Conservation (phyloP, 192 early-diverging fungal species). For the Backusella morwellensis region DNA sequence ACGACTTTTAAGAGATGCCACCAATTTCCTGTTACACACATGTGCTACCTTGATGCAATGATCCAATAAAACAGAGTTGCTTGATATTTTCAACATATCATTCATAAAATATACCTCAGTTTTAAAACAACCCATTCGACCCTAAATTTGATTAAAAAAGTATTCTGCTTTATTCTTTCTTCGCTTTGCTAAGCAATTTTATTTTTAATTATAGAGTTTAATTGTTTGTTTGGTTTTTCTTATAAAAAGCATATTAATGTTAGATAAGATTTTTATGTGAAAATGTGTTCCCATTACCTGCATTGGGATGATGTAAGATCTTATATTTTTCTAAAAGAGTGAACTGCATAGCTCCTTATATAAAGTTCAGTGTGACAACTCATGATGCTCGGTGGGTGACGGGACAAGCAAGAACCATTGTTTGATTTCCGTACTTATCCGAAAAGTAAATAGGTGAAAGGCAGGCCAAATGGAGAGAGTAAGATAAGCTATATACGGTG, state of each 20-base stretch:
- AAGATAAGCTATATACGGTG: constrained; percentile 8
- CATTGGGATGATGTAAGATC: constrained; percentile 3
- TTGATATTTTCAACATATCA: neutral
- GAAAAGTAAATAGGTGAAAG: constrained; percentile 1
- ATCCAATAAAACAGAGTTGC: neutral
- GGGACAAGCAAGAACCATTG: constrained; percentile 5
- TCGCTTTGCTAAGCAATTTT: neutral
- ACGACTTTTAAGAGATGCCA: constrained; percentile 3
- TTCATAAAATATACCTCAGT: neutral
- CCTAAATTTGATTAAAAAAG: neutral
- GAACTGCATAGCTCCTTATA: neutral
- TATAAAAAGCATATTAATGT: neutral
- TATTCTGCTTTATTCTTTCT: neutral
- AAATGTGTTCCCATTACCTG: neutral
- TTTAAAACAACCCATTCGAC: neutral
- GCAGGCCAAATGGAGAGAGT: neutral
- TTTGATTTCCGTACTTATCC: constrained; percentile 9
- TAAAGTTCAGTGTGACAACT: constrained; percentile 4
- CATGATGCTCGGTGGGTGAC: constrained; percentile 8
- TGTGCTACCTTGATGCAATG: neutral
- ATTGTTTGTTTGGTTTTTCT: neutral
- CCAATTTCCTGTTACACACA: neutral
- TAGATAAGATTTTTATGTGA: constrained; percentile 5
- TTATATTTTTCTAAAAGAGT: constrained; percentile 6
- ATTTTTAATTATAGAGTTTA: neutral